Evolutionary conservation across 75 land plant species (phyloP), one percentile per base, ranked within the genome.

Genomic region (Ceratopteris richardii): DNA sequence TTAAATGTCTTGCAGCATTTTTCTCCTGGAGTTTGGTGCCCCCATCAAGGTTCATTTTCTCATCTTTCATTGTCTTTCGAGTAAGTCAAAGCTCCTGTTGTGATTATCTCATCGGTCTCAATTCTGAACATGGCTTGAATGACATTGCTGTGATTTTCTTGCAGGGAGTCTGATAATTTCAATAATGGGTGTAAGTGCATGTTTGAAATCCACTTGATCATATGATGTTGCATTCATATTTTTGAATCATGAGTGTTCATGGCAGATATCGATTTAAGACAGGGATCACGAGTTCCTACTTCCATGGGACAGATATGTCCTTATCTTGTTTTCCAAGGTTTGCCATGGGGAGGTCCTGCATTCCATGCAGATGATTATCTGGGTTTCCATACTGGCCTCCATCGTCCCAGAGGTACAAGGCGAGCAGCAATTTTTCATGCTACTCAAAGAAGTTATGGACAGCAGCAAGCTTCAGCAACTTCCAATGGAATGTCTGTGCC

Each of bases 391-490:
- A 17, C 4, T 46, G 14, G 50, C 22, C 50, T 6, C 2, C 50
- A 46, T 4, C 3, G 17, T n/a, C 3, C 7, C 37, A 46, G 50
- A 21, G 3, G 18, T 46, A 18, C 14, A 14, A 46, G 50, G 22
- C 50, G 50, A 21, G 50, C 50, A 2, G 50, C 22, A 18, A 46
- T 4, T 46, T 18, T 46, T 46, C 50, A 46, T 33, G 17, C 12
- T 17, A 6, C 50, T 5, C 50, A 46, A 46, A 46, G 50, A 46
- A 46, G 17, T 46, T 46, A 18, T 46, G 50, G 50, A 4, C 50
- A n/a, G 22, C 50, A 46, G 3, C 50, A 46, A 46, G 17, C 50
- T 46, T 46, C 50, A n/a, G 50, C 50, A 46, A 46, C 50, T 18
- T 46, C 50, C 17, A 46, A 17, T 21, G 17, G 50, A 2, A 46